Evolutionary conservation across 1,284 basidiomycete genomes (phyloP).

Genomic region (Cutaneotrichosporon mucoides): DNA sequence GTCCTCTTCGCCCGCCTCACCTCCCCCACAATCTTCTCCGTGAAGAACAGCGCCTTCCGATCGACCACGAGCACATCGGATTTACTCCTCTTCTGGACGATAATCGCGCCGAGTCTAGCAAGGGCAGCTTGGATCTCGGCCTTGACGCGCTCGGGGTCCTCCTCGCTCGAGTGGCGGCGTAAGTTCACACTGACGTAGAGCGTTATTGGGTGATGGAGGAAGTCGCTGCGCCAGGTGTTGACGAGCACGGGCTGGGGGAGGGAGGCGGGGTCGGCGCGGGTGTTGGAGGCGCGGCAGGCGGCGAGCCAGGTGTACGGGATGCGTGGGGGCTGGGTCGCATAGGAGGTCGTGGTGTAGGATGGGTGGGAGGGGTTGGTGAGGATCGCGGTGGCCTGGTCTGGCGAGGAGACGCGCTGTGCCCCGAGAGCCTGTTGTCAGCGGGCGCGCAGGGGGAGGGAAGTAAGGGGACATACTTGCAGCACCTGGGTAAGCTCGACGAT

Average conservation of each 20-base stretch:
- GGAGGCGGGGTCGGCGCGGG: slow-evolving; percentile 15
- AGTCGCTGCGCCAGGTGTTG: slow-evolving; percentile 1
- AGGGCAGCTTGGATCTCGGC: slow-evolving; percentile 11
- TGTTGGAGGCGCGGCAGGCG: slow-evolving; percentile 10
- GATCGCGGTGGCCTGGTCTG: slow-evolving; percentile 9
- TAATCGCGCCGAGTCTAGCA: slow-evolving; percentile 24
- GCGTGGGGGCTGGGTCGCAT: not conserved
- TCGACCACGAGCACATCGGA: slow-evolving; percentile 44
- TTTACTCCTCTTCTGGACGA: slow-evolving; percentile 26
- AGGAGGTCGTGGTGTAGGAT: not conserved
- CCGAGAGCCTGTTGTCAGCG: slow-evolving; percentile 15
- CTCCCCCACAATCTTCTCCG: slow-evolving; percentile 23
- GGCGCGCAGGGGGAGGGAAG: not conserved
- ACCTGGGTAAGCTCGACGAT: too few species aligned
- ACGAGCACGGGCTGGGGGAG: slow-evolving; percentile 20
- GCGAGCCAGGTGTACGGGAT: slow-evolving; percentile 39
- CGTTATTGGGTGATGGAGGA: slow-evolving; percentile 22
- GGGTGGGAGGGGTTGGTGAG: slow-evolving; percentile 17
- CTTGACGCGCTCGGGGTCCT: slow-evolving; percentile 16
- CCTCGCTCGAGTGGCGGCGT: slow-evolving; percentile 13
- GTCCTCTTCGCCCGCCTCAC: slow-evolving; percentile 22
- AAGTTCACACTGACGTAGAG: slow-evolving; percentile 40
- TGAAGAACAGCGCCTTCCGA: slow-evolving; percentile 24
- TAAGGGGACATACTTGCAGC: too few species aligned
- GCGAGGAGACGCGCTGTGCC: not conserved